Evolutionary conservation across 257 asterid species (phyloP).

Genomic region (Solanum piurae): DNA sequence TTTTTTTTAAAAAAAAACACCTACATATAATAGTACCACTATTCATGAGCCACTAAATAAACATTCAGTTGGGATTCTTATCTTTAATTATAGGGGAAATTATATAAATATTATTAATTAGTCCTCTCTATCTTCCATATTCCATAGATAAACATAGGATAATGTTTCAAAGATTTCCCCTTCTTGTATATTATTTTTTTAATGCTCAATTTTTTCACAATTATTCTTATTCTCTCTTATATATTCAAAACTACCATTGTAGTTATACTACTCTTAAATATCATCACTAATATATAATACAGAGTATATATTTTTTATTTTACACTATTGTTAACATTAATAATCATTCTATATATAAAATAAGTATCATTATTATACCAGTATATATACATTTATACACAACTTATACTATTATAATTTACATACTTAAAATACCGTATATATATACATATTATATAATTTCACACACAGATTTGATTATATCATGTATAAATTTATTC

Average conservation of each 20-base stretch:
- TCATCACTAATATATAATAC: neutral
- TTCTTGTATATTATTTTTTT: too few relatives aligned
- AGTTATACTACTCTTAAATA: too few relatives aligned
- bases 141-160: neutral
- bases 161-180: neutral
- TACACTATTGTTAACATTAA: neutral
- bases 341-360: neutral
- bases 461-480: neutral
- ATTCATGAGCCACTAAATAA: too few relatives aligned
- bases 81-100: too few relatives aligned
- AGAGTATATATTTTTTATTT: neutral
- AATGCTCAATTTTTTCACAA: neutral
- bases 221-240: neutral
- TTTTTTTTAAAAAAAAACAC: too few relatives aligned
- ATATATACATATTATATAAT: too few relatives aligned
- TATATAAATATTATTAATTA: too few relatives aligned
- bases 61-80: too few relatives aligned
- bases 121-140: neutral
- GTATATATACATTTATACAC: too few relatives aligned
- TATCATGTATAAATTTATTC: neutral
- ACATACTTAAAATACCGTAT: neutral
- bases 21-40: too few relatives aligned
- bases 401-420: too few relatives aligned
- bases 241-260: neutral
- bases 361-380: neutral